Percentiles rank a stretch among this genome's conserved stretches.
Evolutionary conservation across 2,329 filamentous ascomycete species (phyloP).

Genomic region (Pyrenophora seminiperda): DNA sequence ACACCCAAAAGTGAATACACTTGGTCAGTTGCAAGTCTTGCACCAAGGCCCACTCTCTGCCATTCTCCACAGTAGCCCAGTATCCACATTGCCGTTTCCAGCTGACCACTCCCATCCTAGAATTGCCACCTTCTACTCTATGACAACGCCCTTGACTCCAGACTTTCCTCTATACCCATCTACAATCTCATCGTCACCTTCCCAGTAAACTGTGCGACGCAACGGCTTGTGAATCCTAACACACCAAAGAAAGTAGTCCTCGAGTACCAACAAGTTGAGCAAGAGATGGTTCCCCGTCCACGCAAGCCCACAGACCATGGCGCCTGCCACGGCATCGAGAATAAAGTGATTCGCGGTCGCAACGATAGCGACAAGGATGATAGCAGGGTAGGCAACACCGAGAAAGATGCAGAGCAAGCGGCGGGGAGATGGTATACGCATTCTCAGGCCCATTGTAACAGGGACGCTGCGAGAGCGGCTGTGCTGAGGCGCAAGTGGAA

Average conservation of each 20-base stretch:
- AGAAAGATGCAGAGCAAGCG: constrained; percentile 57
- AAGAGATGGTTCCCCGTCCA: constrained; percentile 63
- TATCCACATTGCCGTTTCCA: not conserved
- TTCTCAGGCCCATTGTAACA: constrained; percentile 31
- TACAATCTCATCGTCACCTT: constrained; percentile 15
- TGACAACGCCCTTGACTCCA: constrained; percentile 23
- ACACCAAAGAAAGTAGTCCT: constrained; percentile 70
- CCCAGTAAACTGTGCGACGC: constrained; percentile 23
- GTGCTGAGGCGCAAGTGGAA: constrained; percentile 64
- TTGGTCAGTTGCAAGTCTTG: too few species aligned
- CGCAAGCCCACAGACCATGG: constrained; percentile 66
- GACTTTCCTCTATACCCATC: constrained; percentile 11
- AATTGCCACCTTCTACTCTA: constrained; percentile 8
- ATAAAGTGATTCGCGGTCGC: constrained; percentile 76
- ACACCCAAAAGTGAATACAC: too few species aligned
- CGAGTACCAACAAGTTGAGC: constrained; percentile 67
- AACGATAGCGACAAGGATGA: constrained; percentile 70
- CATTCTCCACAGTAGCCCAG: too few species aligned
- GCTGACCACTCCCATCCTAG: not conserved
- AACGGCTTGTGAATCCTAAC: constrained; percentile 69
- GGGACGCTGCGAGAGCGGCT: constrained; percentile 49
- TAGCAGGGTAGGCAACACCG: constrained; percentile 67
- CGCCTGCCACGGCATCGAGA: constrained; percentile 72
- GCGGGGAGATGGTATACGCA: constrained; percentile 56
- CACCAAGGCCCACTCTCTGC: too few species aligned